A percentile compares a stretch with the other conserved stretches of the same genome.
Conservation (phyloP, 2,329 filamentous ascomycete species). For the Cladophialophora immunda region DNA sequence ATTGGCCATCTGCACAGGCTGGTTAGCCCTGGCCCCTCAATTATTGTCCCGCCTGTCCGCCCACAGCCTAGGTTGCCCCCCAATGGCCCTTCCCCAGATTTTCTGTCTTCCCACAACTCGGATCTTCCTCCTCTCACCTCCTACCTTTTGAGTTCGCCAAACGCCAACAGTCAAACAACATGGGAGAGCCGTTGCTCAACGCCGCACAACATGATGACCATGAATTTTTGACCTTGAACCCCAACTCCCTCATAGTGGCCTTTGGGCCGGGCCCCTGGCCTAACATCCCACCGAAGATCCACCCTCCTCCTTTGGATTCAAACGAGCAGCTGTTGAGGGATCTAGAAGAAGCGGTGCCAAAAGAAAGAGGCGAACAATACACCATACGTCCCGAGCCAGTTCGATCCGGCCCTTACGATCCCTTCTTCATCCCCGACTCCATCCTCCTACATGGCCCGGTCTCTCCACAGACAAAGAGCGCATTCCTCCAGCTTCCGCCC, state of each 20-base stretch:
- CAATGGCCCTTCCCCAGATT: conserved; percentile 1
- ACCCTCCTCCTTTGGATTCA: too few species aligned
- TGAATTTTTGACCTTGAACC: too few species aligned
- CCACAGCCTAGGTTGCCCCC: not conserved
- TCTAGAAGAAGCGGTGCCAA: not conserved
- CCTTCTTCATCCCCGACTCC: conserved; percentile 34
- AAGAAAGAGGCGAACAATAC: not conserved
- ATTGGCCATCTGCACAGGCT: too few species aligned
- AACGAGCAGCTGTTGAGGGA: too few species aligned
- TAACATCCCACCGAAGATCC: too few species aligned
- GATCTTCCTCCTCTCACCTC: not conserved
- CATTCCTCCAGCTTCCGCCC: conserved; percentile 29
- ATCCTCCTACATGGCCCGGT: conserved; percentile 23
- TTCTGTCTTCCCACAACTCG: not conserved
- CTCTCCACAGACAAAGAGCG: conserved; percentile 16
- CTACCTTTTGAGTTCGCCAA: not conserved
- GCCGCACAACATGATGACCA: too few species aligned
- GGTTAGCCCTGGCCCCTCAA: not conserved
- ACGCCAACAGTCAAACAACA: not conserved
- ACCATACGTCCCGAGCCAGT: not conserved
- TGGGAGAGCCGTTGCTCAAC: too few species aligned
- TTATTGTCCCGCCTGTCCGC: not conserved
- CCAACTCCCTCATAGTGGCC: too few species aligned
- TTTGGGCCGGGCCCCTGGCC: too few species aligned
- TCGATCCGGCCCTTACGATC: conserved; percentile 23